A percentile compares a stretch with the other conserved stretches of the same genome.
These are phyloP conservation scores for rapeseed (Brassica napus) DNA, from an alignment of 345 rosid genomes.

Conservation along the genomic window Da-Ae NC_063446.1:1888501-1889000, in stretches of 20 bases:
- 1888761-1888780: neutral
- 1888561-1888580: neutral
- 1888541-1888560: neutral
- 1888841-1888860: conserved; percentile 84
- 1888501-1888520: neutral
- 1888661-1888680: conserved; percentile 48
- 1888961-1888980: conserved; percentile 66
- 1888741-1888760: neutral
- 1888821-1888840: conserved; percentile 67
- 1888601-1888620: conserved; percentile 73
- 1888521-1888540: neutral
- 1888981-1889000: conserved; percentile 65
- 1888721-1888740: neutral
- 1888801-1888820: neutral
- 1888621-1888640: conserved; percentile 81
- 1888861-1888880: conserved; percentile 85
- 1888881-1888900: conserved; percentile 47
- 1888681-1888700: conserved; percentile 73
- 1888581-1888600: conserved; percentile 84
- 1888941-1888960: conserved; percentile 65
- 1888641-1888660: conserved; percentile 44
- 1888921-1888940: conserved; percentile 59
- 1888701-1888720: neutral
- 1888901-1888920: conserved; percentile 56
- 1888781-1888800: neutral